Evolutionary conservation across 2,329 filamentous ascomycete genomes (phyloP), one percentile per base, ranked within the genome.

Genomic region (Lasiodiplodia sp.): DNA sequence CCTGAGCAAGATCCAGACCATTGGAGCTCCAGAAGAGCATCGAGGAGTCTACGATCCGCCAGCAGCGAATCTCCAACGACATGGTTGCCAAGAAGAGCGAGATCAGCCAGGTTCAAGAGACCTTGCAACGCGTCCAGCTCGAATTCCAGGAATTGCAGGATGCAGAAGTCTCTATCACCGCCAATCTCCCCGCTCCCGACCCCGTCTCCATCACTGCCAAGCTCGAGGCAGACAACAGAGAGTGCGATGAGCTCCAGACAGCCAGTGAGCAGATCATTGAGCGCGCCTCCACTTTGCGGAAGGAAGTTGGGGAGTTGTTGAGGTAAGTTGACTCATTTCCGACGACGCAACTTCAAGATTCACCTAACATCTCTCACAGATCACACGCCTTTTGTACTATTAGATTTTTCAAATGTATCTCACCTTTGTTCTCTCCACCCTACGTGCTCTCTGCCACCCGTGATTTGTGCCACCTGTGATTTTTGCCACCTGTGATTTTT

Each of bases 261-360:
- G 31, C 11, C n/a, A 64, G 60, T 16, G 55, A 57, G 37, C n/a
- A 25, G n/a, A 53, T 66, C 23, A 66, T 56, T 23, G 28, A 66
- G 21, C 55, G 64, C n/a, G 55, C 51, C 14, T 28, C 51, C 34
- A 28, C 57, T 18, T 57, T 66, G 64, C 64, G 51, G 16, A 47
- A 47, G 16, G 56, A 57, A 34, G 55, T 64, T 10, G 64, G 57
- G 18, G 40, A 57, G 21, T 23, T 23, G 23, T 23, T 23, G 23
- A 23, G 23, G 23, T 23, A 23, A 23, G 23, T 23, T 23, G 23
- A 23, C 23, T 23, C 23, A 23, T 23, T 23, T 23, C 23, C 23
- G 23, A 23, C 23, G 23, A 23, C 23, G 23, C 23, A 23, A 23
- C 23, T 23, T 23, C 23, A 23, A 23, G 23, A 23, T 23, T 23